phyloP scores from a whole-genome alignment of 805 yeast genomes.

The Brettanomyces anomalus region DNA sequence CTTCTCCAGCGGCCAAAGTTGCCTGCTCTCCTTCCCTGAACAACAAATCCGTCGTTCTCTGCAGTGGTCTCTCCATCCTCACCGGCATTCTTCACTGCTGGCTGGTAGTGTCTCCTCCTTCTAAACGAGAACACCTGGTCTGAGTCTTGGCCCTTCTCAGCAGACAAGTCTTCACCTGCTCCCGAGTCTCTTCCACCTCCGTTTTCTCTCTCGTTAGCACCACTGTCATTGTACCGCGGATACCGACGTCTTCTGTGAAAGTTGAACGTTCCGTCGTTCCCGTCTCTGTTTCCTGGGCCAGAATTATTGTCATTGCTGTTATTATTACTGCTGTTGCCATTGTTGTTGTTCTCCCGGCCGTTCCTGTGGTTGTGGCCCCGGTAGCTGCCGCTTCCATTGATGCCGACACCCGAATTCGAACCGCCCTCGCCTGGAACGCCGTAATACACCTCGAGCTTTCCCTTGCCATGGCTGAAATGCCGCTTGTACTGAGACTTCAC shows the following conservation, averaged over 20 bases:
- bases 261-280: no score
- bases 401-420: slow-evolving; percentile 1
- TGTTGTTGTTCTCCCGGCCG: not conserved
- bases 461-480: not conserved
- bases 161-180: not conserved
- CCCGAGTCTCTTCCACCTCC: not conserved
- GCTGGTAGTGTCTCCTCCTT: not conserved
- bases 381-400: not conserved
- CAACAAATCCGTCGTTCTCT: not conserved
- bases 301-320: not conserved
- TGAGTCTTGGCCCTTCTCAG: not conserved
- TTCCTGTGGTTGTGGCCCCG: not conserved
- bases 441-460: slow-evolving; percentile 21
- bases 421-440: slow-evolving; percentile 1
- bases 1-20: slow-evolving; percentile 1
- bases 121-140: not conserved
- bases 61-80: not conserved
- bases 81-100: not conserved
- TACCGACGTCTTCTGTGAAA: no score
- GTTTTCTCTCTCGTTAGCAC: not conserved
- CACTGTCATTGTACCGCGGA: no score
- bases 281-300: not conserved
- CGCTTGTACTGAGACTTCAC: not conserved
- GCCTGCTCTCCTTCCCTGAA: not conserved
- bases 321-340: not conserved